Conservation (phyloP, 805 yeast genomes). For the Myxozyma neglecta region DNA sequence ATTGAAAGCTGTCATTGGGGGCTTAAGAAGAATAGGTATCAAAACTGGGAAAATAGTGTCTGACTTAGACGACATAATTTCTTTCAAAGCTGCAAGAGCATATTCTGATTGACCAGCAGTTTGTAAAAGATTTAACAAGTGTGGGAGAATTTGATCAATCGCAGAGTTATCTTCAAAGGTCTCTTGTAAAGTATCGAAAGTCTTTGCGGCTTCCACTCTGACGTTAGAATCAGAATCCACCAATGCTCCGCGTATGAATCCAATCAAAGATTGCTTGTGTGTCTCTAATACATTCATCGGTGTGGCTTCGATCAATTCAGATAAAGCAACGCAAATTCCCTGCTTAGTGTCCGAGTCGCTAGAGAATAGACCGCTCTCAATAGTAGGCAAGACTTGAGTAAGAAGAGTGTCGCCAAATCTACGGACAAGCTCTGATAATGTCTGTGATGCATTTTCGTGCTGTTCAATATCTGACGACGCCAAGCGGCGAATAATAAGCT, state of each 20-base stretch:
- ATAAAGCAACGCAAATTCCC: conserved; percentile 93
- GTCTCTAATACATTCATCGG: conserved; percentile 55
- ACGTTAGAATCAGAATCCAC: conserved; percentile 72
- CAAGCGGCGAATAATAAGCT: conserved; percentile 74
- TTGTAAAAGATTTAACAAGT: conserved; percentile 69
- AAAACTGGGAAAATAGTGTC: conserved; percentile 92
- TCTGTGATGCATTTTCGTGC: conserved; percentile 85
- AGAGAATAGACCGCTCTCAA: conserved; percentile 60
- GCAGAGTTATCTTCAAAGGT: conserved; percentile 73
- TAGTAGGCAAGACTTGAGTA: conserved; percentile 78
- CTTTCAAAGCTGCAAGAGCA: conserved; percentile 86
- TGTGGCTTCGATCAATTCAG: conserved; percentile 79
- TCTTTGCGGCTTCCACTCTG: conserved; percentile 86
- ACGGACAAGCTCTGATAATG: conserved; percentile 91
- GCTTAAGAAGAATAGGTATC: conserved; percentile 75
- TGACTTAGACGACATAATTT: conserved; percentile 86
- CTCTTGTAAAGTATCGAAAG: conserved; percentile 84
- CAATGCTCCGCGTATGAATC: conserved; percentile 74
- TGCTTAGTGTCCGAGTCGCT: conserved; percentile 82
- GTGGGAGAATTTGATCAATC: conserved; percentile 85
- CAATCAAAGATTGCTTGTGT: conserved; percentile 68
- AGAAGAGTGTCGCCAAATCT: conserved; percentile 89
- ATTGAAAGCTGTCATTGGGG: conserved; percentile 80
- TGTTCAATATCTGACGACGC: conserved; percentile 79
- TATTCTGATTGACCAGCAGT: conserved; percentile 57